phyloP scores from a whole-genome alignment of 768 basidiomycete species.

The Agaricus sinodeliciosus region DNA sequence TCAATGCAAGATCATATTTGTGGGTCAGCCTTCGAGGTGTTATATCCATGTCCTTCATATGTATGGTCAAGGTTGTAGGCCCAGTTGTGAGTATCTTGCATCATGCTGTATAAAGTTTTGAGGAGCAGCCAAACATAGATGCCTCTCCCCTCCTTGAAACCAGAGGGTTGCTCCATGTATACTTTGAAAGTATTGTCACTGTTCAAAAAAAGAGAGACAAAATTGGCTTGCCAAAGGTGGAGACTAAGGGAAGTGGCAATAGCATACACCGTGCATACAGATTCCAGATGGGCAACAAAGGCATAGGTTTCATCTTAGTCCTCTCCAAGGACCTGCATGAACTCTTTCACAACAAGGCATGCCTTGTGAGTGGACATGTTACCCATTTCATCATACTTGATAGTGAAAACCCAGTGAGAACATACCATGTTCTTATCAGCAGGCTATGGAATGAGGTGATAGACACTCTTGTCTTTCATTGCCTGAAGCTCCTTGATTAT shows the following conservation, averaged over 20 bases:
- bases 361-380: too few relatives aligned
- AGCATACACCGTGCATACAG: slow-evolving; percentile 13
- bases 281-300: slow-evolving; percentile 13
- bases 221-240: slow-evolving; percentile 16
- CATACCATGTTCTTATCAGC: too few relatives aligned
- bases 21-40: slow-evolving; percentile 1
- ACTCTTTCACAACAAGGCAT: slow-evolving; percentile 14
- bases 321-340: slow-evolving; percentile 12
- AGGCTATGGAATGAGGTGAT: too few relatives aligned
- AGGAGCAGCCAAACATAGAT: slow-evolving; percentile 13
- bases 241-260: slow-evolving; percentile 8
- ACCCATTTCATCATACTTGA: too few relatives aligned
- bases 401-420: too few relatives aligned
- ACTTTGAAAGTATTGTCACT: slow-evolving; percentile 15
- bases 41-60: slow-evolving; percentile 8
- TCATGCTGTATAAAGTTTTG: slow-evolving; percentile 14
- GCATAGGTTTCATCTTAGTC: slow-evolving; percentile 15
- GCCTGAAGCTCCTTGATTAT: too few relatives aligned
- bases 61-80: slow-evolving; percentile 6
- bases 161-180: slow-evolving; percentile 12
- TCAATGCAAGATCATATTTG: too few relatives aligned
- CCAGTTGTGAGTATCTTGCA: slow-evolving; percentile 12
- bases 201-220: slow-evolving; percentile 15
- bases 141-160: slow-evolving; percentile 1
- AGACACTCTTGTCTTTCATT: too few relatives aligned